Evolutionary conservation across 1,139 yeast genomes (phyloP).

Genomic region (Yamadazyma epiphylla): DNA sequence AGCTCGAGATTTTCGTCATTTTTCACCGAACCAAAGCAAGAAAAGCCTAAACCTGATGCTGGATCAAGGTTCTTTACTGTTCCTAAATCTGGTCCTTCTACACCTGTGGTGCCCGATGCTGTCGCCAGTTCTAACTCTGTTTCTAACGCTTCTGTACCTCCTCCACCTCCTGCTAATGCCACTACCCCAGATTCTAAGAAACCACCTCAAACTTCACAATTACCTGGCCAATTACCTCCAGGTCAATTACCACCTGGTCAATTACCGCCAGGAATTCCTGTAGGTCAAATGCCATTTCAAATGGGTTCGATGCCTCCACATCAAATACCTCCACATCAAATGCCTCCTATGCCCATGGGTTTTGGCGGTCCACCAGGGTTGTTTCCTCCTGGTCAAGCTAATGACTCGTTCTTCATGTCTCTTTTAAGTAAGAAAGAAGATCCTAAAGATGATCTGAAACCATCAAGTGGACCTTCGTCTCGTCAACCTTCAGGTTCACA

Average conservation of each 20-base stretch:
- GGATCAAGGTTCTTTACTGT: slow-evolving; percentile 16
- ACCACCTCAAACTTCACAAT: slow-evolving; percentile 2
- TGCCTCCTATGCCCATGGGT: slow-evolving; percentile 9
- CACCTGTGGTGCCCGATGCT: slow-evolving; percentile 1
- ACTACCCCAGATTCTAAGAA: slow-evolving; percentile 1
- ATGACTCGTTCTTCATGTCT: slow-evolving; percentile 54
- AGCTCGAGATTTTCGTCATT: slow-evolving; percentile 49
- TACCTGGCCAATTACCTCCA: slow-evolving; percentile 4
- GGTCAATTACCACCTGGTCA: slow-evolving; percentile 12
- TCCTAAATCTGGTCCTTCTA: slow-evolving; percentile 1
- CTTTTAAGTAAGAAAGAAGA: slow-evolving; percentile 33
- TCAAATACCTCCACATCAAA: slow-evolving; percentile 3
- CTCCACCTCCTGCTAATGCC: slow-evolving; percentile 1
- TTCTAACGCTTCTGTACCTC: slow-evolving; percentile 1
- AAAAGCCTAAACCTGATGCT: slow-evolving; percentile 5
- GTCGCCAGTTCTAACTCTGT: neutral
- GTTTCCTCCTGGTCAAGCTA: slow-evolving; percentile 14
- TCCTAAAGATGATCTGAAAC: too few relatives aligned
- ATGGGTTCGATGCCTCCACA: slow-evolving; percentile 7
- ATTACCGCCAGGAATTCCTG: slow-evolving; percentile 11
- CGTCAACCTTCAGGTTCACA: slow-evolving; percentile 2
- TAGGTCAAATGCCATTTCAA: slow-evolving; percentile 2
- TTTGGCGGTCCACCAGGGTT: slow-evolving; percentile 6
- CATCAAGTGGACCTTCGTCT: slow-evolving; percentile 1
- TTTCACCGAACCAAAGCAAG: slow-evolving; percentile 19